phyloP scores from a whole-genome alignment of 2,329 filamentous ascomycete species.

The Penicillium sp. region DNA sequence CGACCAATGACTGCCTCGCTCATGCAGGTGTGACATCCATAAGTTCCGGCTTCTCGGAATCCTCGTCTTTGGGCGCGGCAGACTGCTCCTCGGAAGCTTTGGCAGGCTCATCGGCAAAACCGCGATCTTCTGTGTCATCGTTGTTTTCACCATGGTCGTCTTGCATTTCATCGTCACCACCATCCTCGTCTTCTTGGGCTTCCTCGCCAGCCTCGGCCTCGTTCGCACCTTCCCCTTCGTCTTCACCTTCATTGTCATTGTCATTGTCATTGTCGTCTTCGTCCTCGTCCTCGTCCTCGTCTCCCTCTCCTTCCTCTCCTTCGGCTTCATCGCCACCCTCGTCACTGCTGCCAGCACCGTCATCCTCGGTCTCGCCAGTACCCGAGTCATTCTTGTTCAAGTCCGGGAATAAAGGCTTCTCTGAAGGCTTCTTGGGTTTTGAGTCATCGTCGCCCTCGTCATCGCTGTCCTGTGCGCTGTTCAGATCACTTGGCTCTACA shows the following conservation, averaged over 20 bases:
- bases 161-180: neutral
- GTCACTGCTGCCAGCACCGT: conserved; percentile 21
- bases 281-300: conserved; percentile 16
- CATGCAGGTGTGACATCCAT: conserved; percentile 16
- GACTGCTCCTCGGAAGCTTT: conserved; percentile 9
- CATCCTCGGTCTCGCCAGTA: conserved; percentile 21
- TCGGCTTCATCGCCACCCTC: conserved; percentile 18
- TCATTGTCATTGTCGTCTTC: conserved; percentile 18
- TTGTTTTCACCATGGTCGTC: neutral
- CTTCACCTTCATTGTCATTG: conserved; percentile 8
- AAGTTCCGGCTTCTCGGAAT: conserved; percentile 7
- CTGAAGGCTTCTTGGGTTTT: conserved; percentile 25
- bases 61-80: conserved; percentile 3
- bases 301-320: conserved; percentile 10
- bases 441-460: conserved; percentile 59
- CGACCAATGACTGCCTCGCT: neutral
- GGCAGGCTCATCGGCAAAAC: conserved; percentile 2
- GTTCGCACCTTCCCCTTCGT: conserved; percentile 6
- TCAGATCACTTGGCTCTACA: conserved; percentile 31
- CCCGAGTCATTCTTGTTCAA: conserved; percentile 20
- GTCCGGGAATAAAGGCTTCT: conserved; percentile 26
- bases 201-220: conserved; percentile 14
- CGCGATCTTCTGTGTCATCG: neutral
- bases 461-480: conserved; percentile 60
- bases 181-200: conserved; percentile 7